Percentiles rank a stretch among this genome's conserved stretches.
These are phyloP conservation scores for Mycena floridula DNA, from an alignment of 768 basidiomycete genomes.

Conservation along the genomic window DNA sequence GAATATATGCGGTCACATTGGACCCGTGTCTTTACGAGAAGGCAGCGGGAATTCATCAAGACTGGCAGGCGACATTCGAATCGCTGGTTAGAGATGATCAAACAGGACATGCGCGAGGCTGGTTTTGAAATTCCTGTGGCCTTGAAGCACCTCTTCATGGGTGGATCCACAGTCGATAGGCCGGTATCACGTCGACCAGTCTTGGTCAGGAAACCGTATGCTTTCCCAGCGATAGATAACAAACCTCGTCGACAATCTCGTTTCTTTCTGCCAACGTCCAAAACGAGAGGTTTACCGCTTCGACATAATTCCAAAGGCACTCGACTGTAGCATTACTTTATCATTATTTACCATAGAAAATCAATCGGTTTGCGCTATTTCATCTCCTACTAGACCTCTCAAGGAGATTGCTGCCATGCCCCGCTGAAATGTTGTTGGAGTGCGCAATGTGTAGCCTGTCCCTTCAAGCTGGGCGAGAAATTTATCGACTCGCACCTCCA, in stretches of 20 bases:
- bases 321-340: no score
- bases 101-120: conserved; percentile 29
- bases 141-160: conserved; percentile 32
- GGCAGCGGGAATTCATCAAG: conserved; percentile 21
- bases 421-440: no score
- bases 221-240: conserved; percentile 1
- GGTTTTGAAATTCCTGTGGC: conserved; percentile 36
- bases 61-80: conserved; percentile 20
- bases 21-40: conserved; percentile 18
- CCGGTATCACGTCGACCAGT: no score
- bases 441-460: no score
- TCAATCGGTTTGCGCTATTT: no score
- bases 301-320: no score
- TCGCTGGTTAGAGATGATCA: conserved; percentile 29
- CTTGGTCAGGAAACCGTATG: neutral
- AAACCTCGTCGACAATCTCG: neutral
- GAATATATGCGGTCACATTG: conserved; percentile 1
- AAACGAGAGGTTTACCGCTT: conserved; percentile 5
- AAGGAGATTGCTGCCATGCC: no score
- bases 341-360: no score
- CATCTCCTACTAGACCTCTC: no score
- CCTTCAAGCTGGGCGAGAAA: no score
- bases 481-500: no score
- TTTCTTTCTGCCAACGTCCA: neutral
- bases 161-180: conserved; percentile 10